Base-by-base conservation (phyloP, 2,329 filamentous ascomycete genomes). In the Dothistroma septosporum region DNA sequence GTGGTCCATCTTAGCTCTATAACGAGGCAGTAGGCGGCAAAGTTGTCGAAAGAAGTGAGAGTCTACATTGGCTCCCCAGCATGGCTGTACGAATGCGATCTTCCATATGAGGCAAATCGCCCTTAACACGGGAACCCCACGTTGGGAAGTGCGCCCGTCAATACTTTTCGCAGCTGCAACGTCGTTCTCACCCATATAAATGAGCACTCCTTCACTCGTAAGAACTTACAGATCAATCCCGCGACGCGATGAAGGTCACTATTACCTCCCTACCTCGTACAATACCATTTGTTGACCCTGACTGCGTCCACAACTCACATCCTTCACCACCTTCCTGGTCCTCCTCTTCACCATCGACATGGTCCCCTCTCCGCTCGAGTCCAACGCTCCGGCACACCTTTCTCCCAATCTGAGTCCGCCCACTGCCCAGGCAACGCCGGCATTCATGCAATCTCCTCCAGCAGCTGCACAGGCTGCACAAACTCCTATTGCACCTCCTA, bases 401-500 rank as follows among this genome's bases (percentile, higher is more conserved):
- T 61, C 5, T 32, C 55, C 6, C 56, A 61, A 53, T 31, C 60
- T 33, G 16, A 61, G 56, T 56, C 60, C 24, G 41, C 28, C 2
- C 31, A 44, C 21, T n/a, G 41, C 22, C 32, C 53, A 0, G 33
- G 19, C 6, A 33, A 16, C 33, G 56, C 46, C 16, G 60, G 60
- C 35, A 58, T 61, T 21, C 33, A 41, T 31, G 32, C 55, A 11
- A 24, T 33, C 49, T 61, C 60, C 24, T 55, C 60, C 7, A 56
- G 60, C 33, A 53, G 60, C 24, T 61, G 60, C 52, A 61, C 60
- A 37, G 55, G 16, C 31, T 50, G 49, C 32, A 50, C 48, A 24
- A 61, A 58, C 33, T 33, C 47, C 3, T 21, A 32, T n/a, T 61
- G 56, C 52, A 59, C 60, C 14, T 61, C 60, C 21, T 55, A 58